Evolutionary conservation across 192 early-diverging fungal genomes (phyloP), one percentile per base, ranked within the genome.

Genomic region (Umbelopsis vinacea): DNA sequence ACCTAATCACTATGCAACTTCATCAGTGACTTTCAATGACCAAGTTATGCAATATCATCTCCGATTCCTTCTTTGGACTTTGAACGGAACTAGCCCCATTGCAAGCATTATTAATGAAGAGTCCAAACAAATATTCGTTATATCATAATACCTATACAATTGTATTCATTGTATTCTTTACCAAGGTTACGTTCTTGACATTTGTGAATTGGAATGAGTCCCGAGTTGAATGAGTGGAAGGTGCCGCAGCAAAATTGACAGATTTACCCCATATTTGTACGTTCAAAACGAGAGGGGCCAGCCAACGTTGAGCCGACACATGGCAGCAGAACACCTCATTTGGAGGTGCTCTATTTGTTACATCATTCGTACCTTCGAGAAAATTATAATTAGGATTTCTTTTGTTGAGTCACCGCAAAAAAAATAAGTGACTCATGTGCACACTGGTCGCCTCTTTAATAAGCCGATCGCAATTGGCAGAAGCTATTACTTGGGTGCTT

Each of bases 391-490:
- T 37, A 19, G 11, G 14, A 29, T 35, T n/a, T 63, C 33, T 12
- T 29, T 29, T 63, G 57, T 63, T 63, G 57, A 63, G 57, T 63
- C 57, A 63, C 57, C 57, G 57, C 23, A 37, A 63, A 63, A 63
- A 63, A 63, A 63, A 63, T 60, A 10, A 17, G 57, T 63, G 57
- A 63, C 33, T 63, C 57, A 63, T 6, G n/a, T 54, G 57, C 12
- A 35, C 23, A 14, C 23, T 22, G 4, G 33, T 29, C 57, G 57
- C 57, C 26, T 63, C 26, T 37, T 63, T 22, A 63, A 63, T 63
- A 35, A 63, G 9, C 48, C 15, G 48, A 50, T 50, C 48, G 1
- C 48, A 17, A 50, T 17, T n/a, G 48, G 6, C 7, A 50, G n/a
- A 50, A 19, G 48, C 1, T 50, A 50, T 50, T 50, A 50, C 19